phyloP scores from a whole-genome alignment of 345 rosid species.

The Aquilaria yunnanensis region DNA sequence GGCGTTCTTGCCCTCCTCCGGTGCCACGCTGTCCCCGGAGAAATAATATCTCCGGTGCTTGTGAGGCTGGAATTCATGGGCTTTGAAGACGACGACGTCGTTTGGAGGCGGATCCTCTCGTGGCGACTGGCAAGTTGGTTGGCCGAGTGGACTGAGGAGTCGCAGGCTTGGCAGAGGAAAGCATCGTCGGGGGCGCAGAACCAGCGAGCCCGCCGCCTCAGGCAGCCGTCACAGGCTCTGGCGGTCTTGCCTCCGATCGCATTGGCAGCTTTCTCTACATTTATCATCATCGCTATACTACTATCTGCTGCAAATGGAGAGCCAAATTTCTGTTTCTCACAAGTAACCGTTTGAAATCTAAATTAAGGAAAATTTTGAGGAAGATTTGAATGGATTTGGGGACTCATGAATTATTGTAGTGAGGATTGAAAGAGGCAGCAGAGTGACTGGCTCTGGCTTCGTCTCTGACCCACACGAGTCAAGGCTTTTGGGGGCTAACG shows the following conservation, averaged over 20 bases:
- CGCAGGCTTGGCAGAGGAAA: slow-evolving; percentile 66
- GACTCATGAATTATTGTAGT: background rate
- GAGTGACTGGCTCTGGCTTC: background rate
- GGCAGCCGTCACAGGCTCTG: slow-evolving; percentile 51
- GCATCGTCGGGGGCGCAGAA: slow-evolving; percentile 62
- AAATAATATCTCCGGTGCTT: background rate
- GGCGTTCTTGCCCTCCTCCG: slow-evolving; percentile 50
- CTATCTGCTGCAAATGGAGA: background rate
- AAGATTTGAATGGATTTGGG: no score
- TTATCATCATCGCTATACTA: background rate
- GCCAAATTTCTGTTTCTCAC: no score
- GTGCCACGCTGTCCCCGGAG: slow-evolving; percentile 37
- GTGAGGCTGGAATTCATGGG: background rate
- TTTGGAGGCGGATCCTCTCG: slow-evolving; percentile 43
- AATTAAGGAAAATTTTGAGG: no score
- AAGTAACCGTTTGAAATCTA: no score
- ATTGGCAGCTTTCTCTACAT: slow-evolving; percentile 18
- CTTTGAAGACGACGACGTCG: slow-evolving; percentile 21
- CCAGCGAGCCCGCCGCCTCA: slow-evolving; percentile 46
- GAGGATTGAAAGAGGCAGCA: background rate
- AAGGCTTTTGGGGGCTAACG: background rate
- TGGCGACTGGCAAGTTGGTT: slow-evolving; percentile 59
- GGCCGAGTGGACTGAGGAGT: slow-evolving; percentile 57
- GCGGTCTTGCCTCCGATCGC: slow-evolving; percentile 34
- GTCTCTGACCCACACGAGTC: background rate